Percentiles rank a stretch among this genome's conserved stretches.
These are phyloP conservation scores for Ogataea trehaloabstinens DNA, from an alignment of 805 yeast species.

Conservation along the genomic window DNA sequence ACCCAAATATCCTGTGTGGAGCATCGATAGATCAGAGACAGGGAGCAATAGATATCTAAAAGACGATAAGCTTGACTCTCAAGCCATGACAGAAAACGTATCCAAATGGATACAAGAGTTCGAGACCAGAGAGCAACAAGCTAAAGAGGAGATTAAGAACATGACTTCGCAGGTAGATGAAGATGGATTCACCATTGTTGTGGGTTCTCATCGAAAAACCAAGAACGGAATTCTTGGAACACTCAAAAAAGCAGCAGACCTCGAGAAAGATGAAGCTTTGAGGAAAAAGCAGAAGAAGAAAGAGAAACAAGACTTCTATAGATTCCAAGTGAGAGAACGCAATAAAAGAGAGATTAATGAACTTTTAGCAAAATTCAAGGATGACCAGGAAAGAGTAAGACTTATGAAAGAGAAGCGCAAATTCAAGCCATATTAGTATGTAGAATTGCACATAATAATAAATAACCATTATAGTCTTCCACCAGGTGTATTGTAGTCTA, in stretches of 20 bases:
- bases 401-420: slow-evolving; percentile 76
- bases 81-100: slow-evolving; percentile 52
- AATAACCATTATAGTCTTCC: slow-evolving; percentile 34
- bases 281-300: slow-evolving; percentile 59
- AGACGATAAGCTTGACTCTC: slow-evolving; percentile 46
- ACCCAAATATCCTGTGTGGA: slow-evolving; percentile 38
- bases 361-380: slow-evolving; percentile 75
- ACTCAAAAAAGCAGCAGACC: slow-evolving; percentile 27
- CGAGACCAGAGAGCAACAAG: slow-evolving; percentile 65
- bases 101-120: slow-evolving; percentile 63
- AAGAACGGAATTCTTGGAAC: slow-evolving; percentile 67
- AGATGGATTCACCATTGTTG: slow-evolving; percentile 92
- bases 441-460: neutral
- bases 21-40: slow-evolving; percentile 29
- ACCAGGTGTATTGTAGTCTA: slow-evolving; percentile 37
- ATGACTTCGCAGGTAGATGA: slow-evolving; percentile 74
- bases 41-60: slow-evolving; percentile 43
- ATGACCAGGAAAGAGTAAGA: slow-evolving; percentile 84
- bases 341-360: slow-evolving; percentile 93
- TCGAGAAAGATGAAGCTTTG: slow-evolving; percentile 34
- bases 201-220: slow-evolving; percentile 81
- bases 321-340: slow-evolving; percentile 92
- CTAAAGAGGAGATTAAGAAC: slow-evolving; percentile 50
- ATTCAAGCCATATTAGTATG: slow-evolving; percentile 82
- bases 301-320: slow-evolving; percentile 87